Evolutionary conservation across 2,329 filamentous ascomycete species (phyloP), one percentile per base, ranked within the genome.

Genomic region (Hymenoscyphus fraxineus): DNA sequence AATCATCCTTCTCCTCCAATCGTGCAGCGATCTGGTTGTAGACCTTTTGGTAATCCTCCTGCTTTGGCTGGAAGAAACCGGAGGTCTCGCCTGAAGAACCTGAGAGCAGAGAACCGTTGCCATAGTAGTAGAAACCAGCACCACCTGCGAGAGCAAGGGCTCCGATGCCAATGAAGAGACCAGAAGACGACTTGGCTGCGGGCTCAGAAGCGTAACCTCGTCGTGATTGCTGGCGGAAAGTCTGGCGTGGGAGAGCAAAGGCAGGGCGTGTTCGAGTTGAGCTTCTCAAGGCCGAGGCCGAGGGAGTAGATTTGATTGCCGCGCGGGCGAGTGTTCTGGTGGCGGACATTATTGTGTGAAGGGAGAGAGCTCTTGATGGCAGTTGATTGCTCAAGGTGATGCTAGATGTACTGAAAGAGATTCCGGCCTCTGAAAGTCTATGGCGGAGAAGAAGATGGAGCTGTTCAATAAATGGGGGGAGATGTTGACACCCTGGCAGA

Each of bases 1-100:
- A 98, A 71, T 97, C 90, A 72, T 95, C 92, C 76, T 96, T 88
- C 80, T 97, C 91, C 78, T 95, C 89, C 63, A 98, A 82, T 66
- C 83, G 83, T 75, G 82, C 80, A 63, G 94, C 93, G 72, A 98
- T 88, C 75, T 88, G 89, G 77, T 97, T 86, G 82, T 98, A 98
- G 62, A 98, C 92, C 79, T 91, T 90, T 83, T 97, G 93, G 83
- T 97, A 98, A 80, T 99, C 93, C 73, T 89, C 88, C 79, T 90
- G 87, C 74, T 85, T 90, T 66, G 93, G 92, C 60, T 81, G 85
- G 80, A 94, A 89, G 71, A 85, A 76, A 73, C 76, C 74, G 69
- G 82, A 80, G 71, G 79, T 79, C 65, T 80, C 75, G 60, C 78
- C 71, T 9, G 75, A 76, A 16, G 77, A 78, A 65, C 73, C 73